phyloP scores from a whole-genome alignment of 176 grass and related monocot genomes.

The Zizania latifolia region DNA sequence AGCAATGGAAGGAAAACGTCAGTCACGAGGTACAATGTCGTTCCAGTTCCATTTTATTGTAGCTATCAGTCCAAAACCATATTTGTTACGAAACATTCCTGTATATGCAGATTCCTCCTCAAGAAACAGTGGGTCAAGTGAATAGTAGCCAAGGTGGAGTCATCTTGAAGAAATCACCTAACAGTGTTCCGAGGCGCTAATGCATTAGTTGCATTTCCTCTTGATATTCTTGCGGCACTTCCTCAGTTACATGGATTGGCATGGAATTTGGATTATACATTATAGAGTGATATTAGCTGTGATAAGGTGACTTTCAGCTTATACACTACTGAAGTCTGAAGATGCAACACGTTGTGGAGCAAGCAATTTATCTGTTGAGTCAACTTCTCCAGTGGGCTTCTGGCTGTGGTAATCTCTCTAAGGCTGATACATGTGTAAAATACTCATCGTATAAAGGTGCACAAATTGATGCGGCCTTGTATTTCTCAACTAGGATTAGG shows the following conservation, averaged over 20 bases:
- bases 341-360: background rate
- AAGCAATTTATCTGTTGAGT: background rate
- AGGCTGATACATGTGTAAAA: slow-evolving; percentile 26
- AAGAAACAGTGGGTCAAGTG: slow-evolving; percentile 53
- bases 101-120: slow-evolving; percentile 47
- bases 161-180: slow-evolving; percentile 23
- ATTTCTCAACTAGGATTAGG: slow-evolving; percentile 33
- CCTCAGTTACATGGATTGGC: background rate
- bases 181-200: background rate
- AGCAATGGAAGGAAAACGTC: slow-evolving; percentile 88
- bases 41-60: background rate
- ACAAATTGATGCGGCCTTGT: slow-evolving; percentile 22
- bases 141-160: too few species aligned
- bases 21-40: slow-evolving; percentile 43
- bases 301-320: background rate
- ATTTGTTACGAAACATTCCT: background rate
- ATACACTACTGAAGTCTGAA: background rate
- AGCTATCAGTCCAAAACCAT: background rate
- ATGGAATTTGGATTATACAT: slow-evolving; percentile 7
- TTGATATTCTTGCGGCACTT: background rate
- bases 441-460: slow-evolving; percentile 29
- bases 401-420: background rate
- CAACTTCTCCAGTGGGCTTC: background rate
- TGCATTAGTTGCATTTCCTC: background rate
- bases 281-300: background rate